Percentiles rank a stretch among this genome's conserved stretches.
Conservation (phyloP, 176 grass and related monocot species). For the Phyllostachys edulis region DNA sequence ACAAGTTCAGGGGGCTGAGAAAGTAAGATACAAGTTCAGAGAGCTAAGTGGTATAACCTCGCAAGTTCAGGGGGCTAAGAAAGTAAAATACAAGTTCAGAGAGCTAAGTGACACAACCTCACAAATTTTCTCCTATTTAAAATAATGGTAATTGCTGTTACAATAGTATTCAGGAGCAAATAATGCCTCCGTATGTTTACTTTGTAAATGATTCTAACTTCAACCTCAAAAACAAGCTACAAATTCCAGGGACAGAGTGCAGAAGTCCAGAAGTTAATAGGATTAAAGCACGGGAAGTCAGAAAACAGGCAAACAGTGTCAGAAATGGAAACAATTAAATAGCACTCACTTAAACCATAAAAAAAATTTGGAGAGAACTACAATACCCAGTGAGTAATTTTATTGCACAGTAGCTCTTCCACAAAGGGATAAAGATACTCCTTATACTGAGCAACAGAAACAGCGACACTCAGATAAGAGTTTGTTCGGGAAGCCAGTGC, state of each 20-base stretch:
- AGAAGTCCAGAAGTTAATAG: slow-evolving; percentile 13
- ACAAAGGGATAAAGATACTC: slow-evolving; percentile 89
- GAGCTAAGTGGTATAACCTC: too few species aligned
- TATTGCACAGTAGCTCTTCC: slow-evolving; percentile 77
- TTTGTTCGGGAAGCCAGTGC: slow-evolving; percentile 83
- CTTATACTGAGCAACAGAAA: slow-evolving; percentile 74
- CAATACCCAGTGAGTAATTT: slow-evolving; percentile 93
- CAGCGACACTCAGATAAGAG: slow-evolving; percentile 83
- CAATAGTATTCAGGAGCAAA: slow-evolving; percentile 13
- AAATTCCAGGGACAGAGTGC: neutral
- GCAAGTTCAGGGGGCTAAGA: too few species aligned
- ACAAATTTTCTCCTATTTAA: neutral
- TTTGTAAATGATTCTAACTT: slow-evolving; percentile 30
- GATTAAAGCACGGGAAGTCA: slow-evolving; percentile 13
- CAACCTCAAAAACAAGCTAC: neutral
- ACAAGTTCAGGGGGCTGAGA: too few species aligned
- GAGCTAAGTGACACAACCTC: too few species aligned
- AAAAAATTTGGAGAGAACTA: slow-evolving; percentile 19
- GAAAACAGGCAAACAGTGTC: slow-evolving; percentile 28
- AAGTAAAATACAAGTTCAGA: too few species aligned
- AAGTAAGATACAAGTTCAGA: too few species aligned
- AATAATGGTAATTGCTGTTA: neutral
- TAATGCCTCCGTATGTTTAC: neutral
- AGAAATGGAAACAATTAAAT: neutral
- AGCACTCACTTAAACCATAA: slow-evolving; percentile 19